A percentile compares a stretch with the other conserved stretches of the same genome.
Evolutionary conservation across 257 asterid genomes (phyloP).

Genomic region (Phtheirospermum japonicum): DNA sequence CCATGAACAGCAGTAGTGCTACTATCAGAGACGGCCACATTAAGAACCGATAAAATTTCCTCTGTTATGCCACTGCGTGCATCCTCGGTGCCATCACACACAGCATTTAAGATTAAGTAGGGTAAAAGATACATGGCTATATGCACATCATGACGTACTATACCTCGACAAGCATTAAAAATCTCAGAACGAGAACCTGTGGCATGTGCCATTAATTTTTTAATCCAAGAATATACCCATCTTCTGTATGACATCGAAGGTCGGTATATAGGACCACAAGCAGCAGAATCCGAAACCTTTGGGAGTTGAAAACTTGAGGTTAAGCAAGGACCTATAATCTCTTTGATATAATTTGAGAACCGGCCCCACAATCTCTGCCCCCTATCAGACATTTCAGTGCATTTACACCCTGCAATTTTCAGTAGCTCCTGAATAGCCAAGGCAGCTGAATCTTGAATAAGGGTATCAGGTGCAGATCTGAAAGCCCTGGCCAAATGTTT

Average conservation of each 20-base stretch:
- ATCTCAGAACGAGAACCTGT: constrained; percentile 80
- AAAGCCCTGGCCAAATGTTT: constrained; percentile 97
- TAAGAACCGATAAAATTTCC: constrained; percentile 85
- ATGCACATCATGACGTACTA: constrained; percentile 96
- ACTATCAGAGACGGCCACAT: constrained; percentile 72
- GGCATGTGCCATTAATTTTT: constrained; percentile 79
- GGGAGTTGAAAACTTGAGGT: constrained; percentile 85
- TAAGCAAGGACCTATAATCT: constrained; percentile 98
- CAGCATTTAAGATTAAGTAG: constrained; percentile 82
- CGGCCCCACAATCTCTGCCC: constrained; percentile 95
- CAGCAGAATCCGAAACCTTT: constrained; percentile 54
- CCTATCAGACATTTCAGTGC: constrained; percentile 50
- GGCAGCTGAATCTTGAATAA: constrained; percentile 90
- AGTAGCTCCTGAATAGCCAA: constrained; percentile 95
- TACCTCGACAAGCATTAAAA: constrained; percentile 94
- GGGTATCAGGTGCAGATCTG: constrained; percentile 92
- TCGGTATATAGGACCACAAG: constrained; percentile 77
- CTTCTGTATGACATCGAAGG: constrained; percentile 88
- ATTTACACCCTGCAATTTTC: constrained; percentile 76
- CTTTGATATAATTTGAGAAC: constrained; percentile 89
- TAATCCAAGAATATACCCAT: constrained; percentile 86
- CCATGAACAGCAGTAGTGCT: constrained; percentile 50
- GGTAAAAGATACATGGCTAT: constrained; percentile 94
- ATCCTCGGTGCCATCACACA: constrained; percentile 88
- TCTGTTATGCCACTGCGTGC: constrained; percentile 80